phyloP scores from a whole-genome alignment of 2,329 filamentous ascomycete genomes.

The Biscogniauxia sp. region DNA sequence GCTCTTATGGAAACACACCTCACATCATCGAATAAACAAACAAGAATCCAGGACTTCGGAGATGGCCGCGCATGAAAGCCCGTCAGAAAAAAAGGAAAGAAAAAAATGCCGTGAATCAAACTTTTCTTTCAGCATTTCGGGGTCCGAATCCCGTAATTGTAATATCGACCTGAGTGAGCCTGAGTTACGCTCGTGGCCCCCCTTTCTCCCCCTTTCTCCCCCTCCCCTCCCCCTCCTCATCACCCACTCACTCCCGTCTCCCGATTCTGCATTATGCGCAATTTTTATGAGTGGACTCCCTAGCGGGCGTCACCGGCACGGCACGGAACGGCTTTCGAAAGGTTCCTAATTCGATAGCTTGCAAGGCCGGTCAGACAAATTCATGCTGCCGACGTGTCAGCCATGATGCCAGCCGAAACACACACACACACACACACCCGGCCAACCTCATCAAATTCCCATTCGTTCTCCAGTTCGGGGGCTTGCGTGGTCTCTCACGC shows the following conservation, averaged over 20 bases:
- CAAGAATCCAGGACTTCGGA: constrained; percentile 6
- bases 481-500: constrained; percentile 11
- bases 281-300: background rate
- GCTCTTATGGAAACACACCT: constrained; percentile 3
- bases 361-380: background rate
- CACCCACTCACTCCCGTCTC: background rate
- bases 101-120: constrained; percentile 14
- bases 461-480: background rate
- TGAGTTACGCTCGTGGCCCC: constrained; percentile 12
- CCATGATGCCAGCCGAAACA: constrained; percentile 12
- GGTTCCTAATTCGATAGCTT: constrained; percentile 9
- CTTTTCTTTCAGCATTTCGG: constrained; percentile 6
- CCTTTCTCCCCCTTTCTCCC: constrained; percentile 11
- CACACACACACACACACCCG: constrained; percentile 1
- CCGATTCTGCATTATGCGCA: constrained; percentile 9
- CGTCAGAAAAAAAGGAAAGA: background rate
- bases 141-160: constrained; percentile 10
- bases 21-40: constrained; percentile 2
- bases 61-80: constrained; percentile 13
- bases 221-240: constrained; percentile 12
- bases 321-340: constrained; percentile 9
- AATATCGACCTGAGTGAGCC: constrained; percentile 13
- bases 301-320: constrained; percentile 8
- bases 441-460: constrained; percentile 4
- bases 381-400: constrained; percentile 7